These are phyloP conservation scores for Cardiosporidium cionae DNA, from an alignment of 169 alveolate species.

Conservation along the genomic window DNA sequence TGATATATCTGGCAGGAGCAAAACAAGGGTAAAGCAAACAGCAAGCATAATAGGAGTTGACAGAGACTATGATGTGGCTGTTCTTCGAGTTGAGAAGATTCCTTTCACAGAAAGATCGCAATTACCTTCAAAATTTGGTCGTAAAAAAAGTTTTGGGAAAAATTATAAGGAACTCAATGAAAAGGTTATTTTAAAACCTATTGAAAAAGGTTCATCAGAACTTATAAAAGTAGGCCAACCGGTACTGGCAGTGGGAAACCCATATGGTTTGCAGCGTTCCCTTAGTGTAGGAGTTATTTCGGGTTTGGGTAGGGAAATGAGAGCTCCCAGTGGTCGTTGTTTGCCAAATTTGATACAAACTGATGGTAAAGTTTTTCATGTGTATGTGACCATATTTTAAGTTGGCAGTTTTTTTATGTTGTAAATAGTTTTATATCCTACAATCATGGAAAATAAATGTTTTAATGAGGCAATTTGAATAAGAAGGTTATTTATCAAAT, in stretches of 20 bases:
- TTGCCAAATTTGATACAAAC: slow-evolving; percentile 1
- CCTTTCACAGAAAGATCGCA: too few species aligned
- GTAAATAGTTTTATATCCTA: too few species aligned
- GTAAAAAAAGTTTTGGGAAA: not conserved
- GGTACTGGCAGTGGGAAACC: slow-evolving; percentile 1
- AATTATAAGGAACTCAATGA: not conserved
- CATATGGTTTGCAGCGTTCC: slow-evolving; percentile 8
- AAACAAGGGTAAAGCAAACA: not conserved
- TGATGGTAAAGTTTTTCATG: slow-evolving; percentile 1
- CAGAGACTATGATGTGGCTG: slow-evolving; percentile 10
- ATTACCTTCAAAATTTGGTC: not conserved
- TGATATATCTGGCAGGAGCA: not conserved
- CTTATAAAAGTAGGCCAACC: not conserved
- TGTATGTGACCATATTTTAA: too few species aligned
- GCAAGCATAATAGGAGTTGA: not conserved
- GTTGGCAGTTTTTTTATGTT: too few species aligned
- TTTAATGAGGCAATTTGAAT: too few species aligned
- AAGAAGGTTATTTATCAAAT: too few species aligned
- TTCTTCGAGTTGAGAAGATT: slow-evolving; percentile 4
- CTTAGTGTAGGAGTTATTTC: slow-evolving; percentile 6
- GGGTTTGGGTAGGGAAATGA: slow-evolving; percentile 12
- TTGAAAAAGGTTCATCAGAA: not conserved
- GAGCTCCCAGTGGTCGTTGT: not conserved
- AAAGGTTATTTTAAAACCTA: not conserved
- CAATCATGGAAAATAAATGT: too few species aligned